Evolutionary conservation across 106 monocot genomes (phyloP), one percentile per base, ranked within the genome.

Genomic region (Dioscorea dumetorum): DNA sequence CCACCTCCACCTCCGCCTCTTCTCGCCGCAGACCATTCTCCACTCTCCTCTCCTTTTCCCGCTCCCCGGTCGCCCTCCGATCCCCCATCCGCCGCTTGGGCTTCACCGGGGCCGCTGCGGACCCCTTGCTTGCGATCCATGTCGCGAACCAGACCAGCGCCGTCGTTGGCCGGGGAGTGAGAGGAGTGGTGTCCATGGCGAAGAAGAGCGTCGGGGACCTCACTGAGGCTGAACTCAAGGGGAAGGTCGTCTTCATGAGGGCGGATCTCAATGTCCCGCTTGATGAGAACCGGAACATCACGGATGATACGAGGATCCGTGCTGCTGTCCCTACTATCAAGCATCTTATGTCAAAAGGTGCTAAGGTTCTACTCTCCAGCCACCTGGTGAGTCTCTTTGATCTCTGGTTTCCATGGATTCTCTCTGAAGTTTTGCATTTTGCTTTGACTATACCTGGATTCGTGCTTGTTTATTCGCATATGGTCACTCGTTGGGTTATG

Each of bases 321-420:
- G 94, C 94, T 4, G 94, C 94, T 33, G 79, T 95, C 32, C 94
- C 94, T 28, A 95, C 94, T 14, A 88, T 95, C 83, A 85, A 95
- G 75, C 52, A 95, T 68, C 73, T 95, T 51, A 78, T 81, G 7
- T 64, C 66, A 60, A 88, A 88, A 50, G 94, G 94, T 22, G 94
- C 94, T 13, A 91, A 85, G 48, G 94, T 91, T 71, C 83, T 95
- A 35, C 90, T 95, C 51, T 81, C 91, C 50, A 91, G 91, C 64
- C 94, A 95, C 66, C 68, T 95, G 91, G 94, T 95, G 57, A 76
- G 76, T 1, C 8, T 24, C 3, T 54, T 8, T 54, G 15, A 18
- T 19, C 54, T 19, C 54, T 19, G 0, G 41, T 54, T 19, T 54
- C 19, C 13, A 8, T 54, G 12, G 54, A 19, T 54, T 19, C 18